Evolutionary conservation across 345 rosid species (phyloP).

Genomic region (Chamaenerion angustifolium): DNA sequence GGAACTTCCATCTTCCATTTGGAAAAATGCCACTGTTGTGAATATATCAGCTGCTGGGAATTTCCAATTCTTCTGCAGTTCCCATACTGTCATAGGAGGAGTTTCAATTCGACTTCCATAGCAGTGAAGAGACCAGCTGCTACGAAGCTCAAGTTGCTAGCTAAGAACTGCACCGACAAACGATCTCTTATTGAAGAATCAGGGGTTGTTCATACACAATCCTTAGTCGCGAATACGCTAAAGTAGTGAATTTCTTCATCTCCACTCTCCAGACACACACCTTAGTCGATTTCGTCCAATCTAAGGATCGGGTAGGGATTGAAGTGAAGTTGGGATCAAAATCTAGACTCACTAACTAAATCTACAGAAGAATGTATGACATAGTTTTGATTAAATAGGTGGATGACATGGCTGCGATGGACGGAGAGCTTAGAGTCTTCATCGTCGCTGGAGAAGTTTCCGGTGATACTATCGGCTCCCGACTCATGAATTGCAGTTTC

Average conservation of each 20-base stretch:
- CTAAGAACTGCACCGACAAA: slow-evolving; percentile 76
- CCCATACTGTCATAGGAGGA: slow-evolving; percentile 25
- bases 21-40: slow-evolving; percentile 46
- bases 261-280: too few species aligned
- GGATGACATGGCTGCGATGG: slow-evolving; percentile 32
- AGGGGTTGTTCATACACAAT: slow-evolving; percentile 84
- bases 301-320: too few species aligned
- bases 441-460: slow-evolving; percentile 85
- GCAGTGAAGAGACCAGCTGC: slow-evolving; percentile 83
- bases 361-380: not conserved
- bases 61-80: too few species aligned
- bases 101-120: slow-evolving; percentile 49
- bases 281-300: too few species aligned
- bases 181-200: slow-evolving; percentile 82
- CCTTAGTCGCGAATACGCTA: too few species aligned
- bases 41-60: slow-evolving; percentile 33
- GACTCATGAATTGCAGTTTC: too few species aligned
- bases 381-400: slow-evolving; percentile 29
- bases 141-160: slow-evolving; percentile 70
- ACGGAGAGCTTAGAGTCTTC: slow-evolving; percentile 74
- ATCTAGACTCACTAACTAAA: not conserved
- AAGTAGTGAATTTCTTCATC: too few species aligned
- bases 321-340: not conserved
- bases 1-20: slow-evolving; percentile 22
- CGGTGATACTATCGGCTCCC: slow-evolving; percentile 74